Evolutionary conservation across 768 basidiomycete genomes (phyloP).

Genomic region (Coprinopsis cinerea): DNA sequence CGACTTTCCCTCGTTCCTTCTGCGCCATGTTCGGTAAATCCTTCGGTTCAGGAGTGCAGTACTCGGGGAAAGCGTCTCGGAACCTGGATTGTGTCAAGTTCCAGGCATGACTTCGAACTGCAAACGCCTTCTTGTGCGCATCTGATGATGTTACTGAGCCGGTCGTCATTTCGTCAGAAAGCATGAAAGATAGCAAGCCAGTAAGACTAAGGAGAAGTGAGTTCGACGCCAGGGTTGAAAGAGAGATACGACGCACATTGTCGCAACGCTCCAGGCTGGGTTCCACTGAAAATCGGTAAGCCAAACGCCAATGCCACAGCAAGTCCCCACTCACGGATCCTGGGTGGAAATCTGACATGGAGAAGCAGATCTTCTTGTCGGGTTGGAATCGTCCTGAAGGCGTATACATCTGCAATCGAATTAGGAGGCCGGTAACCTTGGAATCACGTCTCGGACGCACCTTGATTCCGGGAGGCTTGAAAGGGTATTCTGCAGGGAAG

Average conservation of each 20-base stretch:
- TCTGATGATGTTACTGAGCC: slow-evolving; percentile 82
- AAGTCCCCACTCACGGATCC: slow-evolving; percentile 56
- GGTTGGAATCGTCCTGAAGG: slow-evolving; percentile 88
- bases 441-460: too few species aligned
- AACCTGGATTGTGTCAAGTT: slow-evolving; percentile 79
- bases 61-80: slow-evolving; percentile 86
- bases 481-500: slow-evolving; percentile 93
- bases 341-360: slow-evolving; percentile 95
- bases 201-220: slow-evolving; percentile 60
- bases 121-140: slow-evolving; percentile 71
- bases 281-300: slow-evolving; percentile 60
- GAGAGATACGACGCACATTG: slow-evolving; percentile 58
- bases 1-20: slow-evolving; percentile 56
- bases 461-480: slow-evolving; percentile 97
- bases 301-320: not conserved
- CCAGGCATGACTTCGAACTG: slow-evolving; percentile 77
- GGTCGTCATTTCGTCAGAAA: slow-evolving; percentile 94
- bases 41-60: slow-evolving; percentile 55
- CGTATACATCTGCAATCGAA: slow-evolving; percentile 66
- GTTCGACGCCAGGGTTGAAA: slow-evolving; percentile 4
- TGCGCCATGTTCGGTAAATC: slow-evolving; percentile 94
- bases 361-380: slow-evolving; percentile 95
- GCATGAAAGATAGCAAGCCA: slow-evolving; percentile 91
- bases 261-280: slow-evolving; percentile 92
- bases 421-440: slow-evolving; percentile 10